Evolutionary conservation across 306 rosid species (phyloP).

Genomic region (Prunus mume): DNA sequence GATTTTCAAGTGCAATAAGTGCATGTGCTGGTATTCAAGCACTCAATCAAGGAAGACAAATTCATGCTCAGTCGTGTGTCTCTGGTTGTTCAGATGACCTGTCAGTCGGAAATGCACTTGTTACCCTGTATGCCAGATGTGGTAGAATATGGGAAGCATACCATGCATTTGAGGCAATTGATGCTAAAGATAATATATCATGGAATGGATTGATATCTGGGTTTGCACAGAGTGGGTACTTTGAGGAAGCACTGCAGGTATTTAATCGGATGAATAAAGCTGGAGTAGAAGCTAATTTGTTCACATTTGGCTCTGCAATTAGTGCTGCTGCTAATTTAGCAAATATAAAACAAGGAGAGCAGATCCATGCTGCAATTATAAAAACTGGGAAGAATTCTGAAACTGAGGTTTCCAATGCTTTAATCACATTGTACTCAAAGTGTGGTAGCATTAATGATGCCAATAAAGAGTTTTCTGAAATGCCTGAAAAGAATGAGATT

Average conservation of each 20-base stretch:
- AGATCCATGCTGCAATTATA: conserved; percentile 66
- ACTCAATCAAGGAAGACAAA: conserved; percentile 69
- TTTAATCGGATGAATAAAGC: conserved; percentile 58
- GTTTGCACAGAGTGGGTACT: conserved; percentile 67
- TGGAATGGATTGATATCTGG: conserved; percentile 91
- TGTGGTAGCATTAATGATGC: conserved; percentile 75
- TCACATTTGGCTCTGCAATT: conserved; percentile 76
- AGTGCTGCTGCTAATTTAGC: conserved; percentile 79
- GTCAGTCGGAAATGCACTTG: conserved; percentile 80
- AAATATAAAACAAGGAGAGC: conserved; percentile 63
- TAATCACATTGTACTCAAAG: conserved; percentile 78
- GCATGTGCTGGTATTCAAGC: conserved; percentile 82
- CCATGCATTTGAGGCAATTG: conserved; percentile 55
- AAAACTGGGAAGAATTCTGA: conserved; percentile 72
- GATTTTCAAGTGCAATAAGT: conserved; percentile 76
- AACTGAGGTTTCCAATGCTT: conserved; percentile 76
- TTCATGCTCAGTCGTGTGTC: conserved; percentile 73
- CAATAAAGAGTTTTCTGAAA: conserved; percentile 60
- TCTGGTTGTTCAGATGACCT: conserved; percentile 66
- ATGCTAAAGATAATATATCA: conserved; percentile 56
- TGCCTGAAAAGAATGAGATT: conserved; percentile 63
- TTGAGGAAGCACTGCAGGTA: conserved; percentile 71
- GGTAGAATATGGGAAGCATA: conserved; percentile 68
- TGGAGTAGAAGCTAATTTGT: conserved; percentile 57
- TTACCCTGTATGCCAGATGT: conserved; percentile 77